phyloP scores from a whole-genome alignment of 1,284 basidiomycete genomes.

The Pseudozyma hubeiensis region DNA sequence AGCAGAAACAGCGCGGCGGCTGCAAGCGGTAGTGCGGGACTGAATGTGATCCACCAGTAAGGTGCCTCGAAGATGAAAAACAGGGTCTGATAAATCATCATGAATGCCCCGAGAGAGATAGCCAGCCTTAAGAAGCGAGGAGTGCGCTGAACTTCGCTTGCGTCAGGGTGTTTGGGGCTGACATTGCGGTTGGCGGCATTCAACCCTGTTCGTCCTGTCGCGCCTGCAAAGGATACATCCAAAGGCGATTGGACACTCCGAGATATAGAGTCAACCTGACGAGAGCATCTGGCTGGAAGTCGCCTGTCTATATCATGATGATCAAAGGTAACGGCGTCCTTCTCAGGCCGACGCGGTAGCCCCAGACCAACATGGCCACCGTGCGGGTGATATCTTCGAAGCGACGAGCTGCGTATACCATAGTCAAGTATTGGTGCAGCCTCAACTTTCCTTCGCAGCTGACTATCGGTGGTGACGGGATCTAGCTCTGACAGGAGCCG shows the following conservation, averaged over 20 bases:
- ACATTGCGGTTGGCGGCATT: neutral
- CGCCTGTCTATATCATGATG: no score
- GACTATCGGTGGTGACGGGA: neutral
- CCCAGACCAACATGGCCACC: constrained; percentile 12
- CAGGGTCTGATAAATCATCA: constrained; percentile 12
- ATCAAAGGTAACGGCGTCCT: no score
- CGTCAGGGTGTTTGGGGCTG: no score
- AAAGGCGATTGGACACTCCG: no score
- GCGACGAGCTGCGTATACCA: constrained; percentile 10
- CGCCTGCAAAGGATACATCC: no score
- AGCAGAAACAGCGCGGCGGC: constrained; percentile 15
- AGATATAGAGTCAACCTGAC: no score
- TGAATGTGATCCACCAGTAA: constrained; percentile 20
- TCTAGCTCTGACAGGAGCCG: no score
- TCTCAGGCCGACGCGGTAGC: neutral
- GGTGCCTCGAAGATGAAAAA: constrained; percentile 33
- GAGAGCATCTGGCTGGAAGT: no score
- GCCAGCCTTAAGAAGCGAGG: neutral
- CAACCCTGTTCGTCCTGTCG: neutral
- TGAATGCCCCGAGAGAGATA: neutral
- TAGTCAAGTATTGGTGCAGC: neutral
- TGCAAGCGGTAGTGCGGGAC: constrained; percentile 15
- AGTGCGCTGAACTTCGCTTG: no score
- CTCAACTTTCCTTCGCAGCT: neutral
- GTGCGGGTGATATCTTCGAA: constrained; percentile 13